A percentile compares a stretch with the other conserved stretches of the same genome.
These are phyloP conservation scores for Hypoxylon sp. DNA, from an alignment of 2,329 filamentous ascomycete genomes.

Conservation along the genomic window DNA sequence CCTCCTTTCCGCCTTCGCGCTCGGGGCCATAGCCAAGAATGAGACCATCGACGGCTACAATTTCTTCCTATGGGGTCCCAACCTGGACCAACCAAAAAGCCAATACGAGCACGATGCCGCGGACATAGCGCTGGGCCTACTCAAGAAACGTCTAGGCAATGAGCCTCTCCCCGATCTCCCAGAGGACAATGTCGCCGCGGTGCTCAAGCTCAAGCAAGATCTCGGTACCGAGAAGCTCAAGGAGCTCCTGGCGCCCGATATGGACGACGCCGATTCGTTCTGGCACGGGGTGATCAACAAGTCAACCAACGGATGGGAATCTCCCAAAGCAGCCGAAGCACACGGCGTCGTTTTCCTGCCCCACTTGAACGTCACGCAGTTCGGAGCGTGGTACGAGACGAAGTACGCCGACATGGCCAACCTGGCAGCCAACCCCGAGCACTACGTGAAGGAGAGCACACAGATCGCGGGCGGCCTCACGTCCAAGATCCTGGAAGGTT, in stretches of 20 bases:
- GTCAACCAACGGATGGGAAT: conserved; percentile 37
- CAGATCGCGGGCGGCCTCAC: conserved; percentile 27
- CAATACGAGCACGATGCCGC: conserved; percentile 39
- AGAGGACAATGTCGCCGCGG: conserved; percentile 28
- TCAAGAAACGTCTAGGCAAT: conserved; percentile 29
- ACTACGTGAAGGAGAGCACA: conserved; percentile 48
- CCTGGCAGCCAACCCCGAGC: conserved; percentile 50
- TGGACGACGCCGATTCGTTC: conserved; percentile 42
- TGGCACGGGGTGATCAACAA: conserved; percentile 46
- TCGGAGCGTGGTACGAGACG: conserved; percentile 46
- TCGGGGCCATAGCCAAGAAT: conserved; percentile 28
- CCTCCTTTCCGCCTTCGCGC: conserved; percentile 21
- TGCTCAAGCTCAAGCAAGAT: conserved; percentile 44
- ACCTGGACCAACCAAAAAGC: conserved; percentile 26
- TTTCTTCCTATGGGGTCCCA: conserved; percentile 38
- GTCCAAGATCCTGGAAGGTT: conserved; percentile 50
- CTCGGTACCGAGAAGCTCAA: conserved; percentile 45
- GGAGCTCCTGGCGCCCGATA: conserved; percentile 45
- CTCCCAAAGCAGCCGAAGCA: conserved; percentile 47
- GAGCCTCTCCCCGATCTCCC: conserved; percentile 27
- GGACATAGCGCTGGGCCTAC: conserved; percentile 20
- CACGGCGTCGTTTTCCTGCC: conserved; percentile 47
- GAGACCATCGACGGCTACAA: conserved; percentile 38
- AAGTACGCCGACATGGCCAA: conserved; percentile 48
- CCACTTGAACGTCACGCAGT: conserved; percentile 46